These are phyloP conservation scores for Pseudogymnoascus sp. DNA, from an alignment of 2,329 filamentous ascomycete species.

Conservation along the genomic window DNA sequence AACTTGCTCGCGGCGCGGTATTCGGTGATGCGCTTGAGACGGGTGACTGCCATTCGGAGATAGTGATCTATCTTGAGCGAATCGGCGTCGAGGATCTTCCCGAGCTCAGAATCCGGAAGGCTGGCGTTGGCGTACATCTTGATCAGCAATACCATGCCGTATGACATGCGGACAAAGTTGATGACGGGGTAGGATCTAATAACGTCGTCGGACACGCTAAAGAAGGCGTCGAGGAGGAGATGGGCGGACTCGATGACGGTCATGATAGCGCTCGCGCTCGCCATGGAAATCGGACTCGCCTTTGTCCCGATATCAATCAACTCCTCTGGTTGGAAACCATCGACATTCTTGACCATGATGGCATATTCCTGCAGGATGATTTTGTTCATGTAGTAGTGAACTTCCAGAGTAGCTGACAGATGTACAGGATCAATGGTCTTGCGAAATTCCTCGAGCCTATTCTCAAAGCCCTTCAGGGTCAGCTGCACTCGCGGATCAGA, in stretches of 20 bases:
- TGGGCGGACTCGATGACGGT: constrained; percentile 43
- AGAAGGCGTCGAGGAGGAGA: constrained; percentile 40
- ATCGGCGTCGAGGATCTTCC: constrained; percentile 55
- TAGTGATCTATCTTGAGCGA: constrained; percentile 55
- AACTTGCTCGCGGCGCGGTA: constrained; percentile 6
- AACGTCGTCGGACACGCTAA: constrained; percentile 34
- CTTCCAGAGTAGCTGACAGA: constrained; percentile 14
- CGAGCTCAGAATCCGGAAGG: constrained; percentile 53
- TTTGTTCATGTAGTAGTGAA: constrained; percentile 42
- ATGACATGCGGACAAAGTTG: constrained; percentile 42
- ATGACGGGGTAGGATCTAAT: constrained; percentile 41
- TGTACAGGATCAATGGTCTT: constrained; percentile 29
- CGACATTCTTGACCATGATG: constrained; percentile 45
- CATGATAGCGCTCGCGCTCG: constrained; percentile 40
- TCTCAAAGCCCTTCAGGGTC: constrained; percentile 42
- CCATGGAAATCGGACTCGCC: constrained; percentile 31
- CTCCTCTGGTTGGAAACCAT: constrained; percentile 35
- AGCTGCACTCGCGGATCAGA: constrained; percentile 45
- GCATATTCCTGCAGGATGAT: constrained; percentile 50
- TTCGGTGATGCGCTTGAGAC: neutral
- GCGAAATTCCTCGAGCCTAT: constrained; percentile 38
- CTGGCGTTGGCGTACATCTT: constrained; percentile 52
- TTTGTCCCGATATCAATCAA: constrained; percentile 16
- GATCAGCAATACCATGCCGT: constrained; percentile 45
- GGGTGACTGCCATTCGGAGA: constrained; percentile 56